Conservation (phyloP, 345 rosid species). For the Hibiscus tridactylites region DNA sequence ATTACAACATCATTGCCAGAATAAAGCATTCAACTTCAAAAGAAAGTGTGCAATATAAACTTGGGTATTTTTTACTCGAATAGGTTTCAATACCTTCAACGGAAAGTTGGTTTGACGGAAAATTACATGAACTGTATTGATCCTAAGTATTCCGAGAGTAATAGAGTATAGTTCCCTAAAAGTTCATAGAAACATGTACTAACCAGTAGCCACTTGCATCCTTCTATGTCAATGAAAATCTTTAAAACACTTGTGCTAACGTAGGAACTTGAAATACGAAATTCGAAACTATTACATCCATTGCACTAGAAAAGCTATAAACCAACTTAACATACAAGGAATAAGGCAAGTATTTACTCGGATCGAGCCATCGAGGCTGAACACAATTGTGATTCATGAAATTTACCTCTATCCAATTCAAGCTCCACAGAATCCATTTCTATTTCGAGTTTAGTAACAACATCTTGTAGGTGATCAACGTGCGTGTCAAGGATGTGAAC, state of each 20-base stretch:
- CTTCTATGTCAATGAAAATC: not conserved
- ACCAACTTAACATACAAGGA: not conserved
- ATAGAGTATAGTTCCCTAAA: not conserved
- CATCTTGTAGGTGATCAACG: too few species aligned
- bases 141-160: not conserved
- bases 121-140: not conserved
- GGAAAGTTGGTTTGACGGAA: not conserved
- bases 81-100: not conserved
- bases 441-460: constrained; percentile 41
- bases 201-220: not conserved
- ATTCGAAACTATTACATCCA: not conserved
- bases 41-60: not conserved
- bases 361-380: not conserved
- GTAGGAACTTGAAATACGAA: not conserved
- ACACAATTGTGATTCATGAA: not conserved
- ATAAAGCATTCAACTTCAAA: not conserved
- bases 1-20: not conserved
- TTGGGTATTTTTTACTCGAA: not conserved
- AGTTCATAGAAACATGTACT: not conserved
- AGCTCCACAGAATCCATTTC: constrained; percentile 86
- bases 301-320: not conserved
- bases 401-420: constrained; percentile 82
- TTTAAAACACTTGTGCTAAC: not conserved
- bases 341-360: not conserved
- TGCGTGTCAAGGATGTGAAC: too few species aligned